Evolutionary conservation across 2,329 filamentous ascomycete species (phyloP), one percentile per base, ranked within the genome.

Genomic region (Tolypocladium album): DNA sequence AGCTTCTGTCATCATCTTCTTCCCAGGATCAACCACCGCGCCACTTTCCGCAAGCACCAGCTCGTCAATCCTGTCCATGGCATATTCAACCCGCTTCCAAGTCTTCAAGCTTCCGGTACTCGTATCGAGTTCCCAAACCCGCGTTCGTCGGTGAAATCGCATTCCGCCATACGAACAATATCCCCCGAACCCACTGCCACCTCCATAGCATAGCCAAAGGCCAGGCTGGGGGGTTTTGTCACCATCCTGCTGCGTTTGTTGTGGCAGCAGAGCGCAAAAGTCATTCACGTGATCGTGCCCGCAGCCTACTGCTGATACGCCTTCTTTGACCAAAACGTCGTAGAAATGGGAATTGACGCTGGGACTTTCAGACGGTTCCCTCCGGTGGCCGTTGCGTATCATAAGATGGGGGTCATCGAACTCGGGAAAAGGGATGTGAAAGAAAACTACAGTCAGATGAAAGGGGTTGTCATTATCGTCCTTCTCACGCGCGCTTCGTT

Each of bases 241-340:
- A 59, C 59, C 61, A 61, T 64, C 59, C 60, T 61, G 61, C 64
- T 65, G 61, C 61, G 4, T 42, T 42, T n/a, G 40, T n/a, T n/a
- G 40, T n/a, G 64, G 69, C 59, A 69, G 64, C 58, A 68, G 61
- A 66, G 62, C 70, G 58, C 68, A 71, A 63, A 71, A 71, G 58
- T 72, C 70, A 60, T 72, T 71, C 27, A 69, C 67, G 55, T 71
- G 68, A 60, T 72, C 69, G 60, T 72, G 69, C n/a, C 67, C 69
- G 59, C 67, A 71, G 50, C 69, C 67, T 57, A 72, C 38, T 61
- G 69, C 69, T 43, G 61, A 55, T 58, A 71, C 58, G 20, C 65
- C 68, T 62, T 61, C 68, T 64, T 65, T 61, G 31, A 61, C 65
- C 56, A 72, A 64, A 59, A 68, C 67, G 57, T 70, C 63, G 59